Percentiles rank a stretch among this genome's conserved stretches.
These are phyloP conservation scores for Penicillium brevicompactum DNA, from an alignment of 2,329 filamentous ascomycete genomes.

Conservation along the genomic window DNA sequence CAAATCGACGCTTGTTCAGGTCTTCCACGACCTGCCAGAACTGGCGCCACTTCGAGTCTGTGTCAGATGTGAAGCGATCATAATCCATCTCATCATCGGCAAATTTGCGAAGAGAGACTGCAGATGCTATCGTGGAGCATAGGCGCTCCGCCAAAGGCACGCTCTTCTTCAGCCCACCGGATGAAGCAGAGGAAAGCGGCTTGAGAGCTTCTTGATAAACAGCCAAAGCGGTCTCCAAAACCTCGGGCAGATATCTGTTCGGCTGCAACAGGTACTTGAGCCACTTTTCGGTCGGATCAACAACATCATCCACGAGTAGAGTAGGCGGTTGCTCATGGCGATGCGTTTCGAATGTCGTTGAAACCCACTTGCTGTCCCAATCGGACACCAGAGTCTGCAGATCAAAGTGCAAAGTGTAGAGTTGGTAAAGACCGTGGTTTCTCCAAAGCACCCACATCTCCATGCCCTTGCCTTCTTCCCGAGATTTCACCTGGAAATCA, in stretches of 20 bases:
- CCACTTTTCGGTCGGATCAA: conserved; percentile 82
- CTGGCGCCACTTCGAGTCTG: conserved; percentile 82
- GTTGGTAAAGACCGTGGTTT: conserved; percentile 76
- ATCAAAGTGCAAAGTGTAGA: conserved; percentile 73
- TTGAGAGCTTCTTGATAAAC: conserved; percentile 73
- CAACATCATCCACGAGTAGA: conserved; percentile 64
- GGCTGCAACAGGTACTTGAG: conserved; percentile 79
- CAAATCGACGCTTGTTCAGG: conserved; percentile 80
- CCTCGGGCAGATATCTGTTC: conserved; percentile 75
- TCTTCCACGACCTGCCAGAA: conserved; percentile 86
- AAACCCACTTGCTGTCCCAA: conserved; percentile 72
- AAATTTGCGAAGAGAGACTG: conserved; percentile 65
- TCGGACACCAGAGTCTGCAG: conserved; percentile 63
- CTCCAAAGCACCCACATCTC: conserved; percentile 80
- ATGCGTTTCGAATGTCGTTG: conserved; percentile 64
- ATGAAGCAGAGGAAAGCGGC: conserved; percentile 34
- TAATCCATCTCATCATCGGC: conserved; percentile 71
- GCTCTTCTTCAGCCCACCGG: conserved; percentile 49
- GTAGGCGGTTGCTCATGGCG: conserved; percentile 56
- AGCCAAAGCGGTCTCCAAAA: conserved; percentile 78
- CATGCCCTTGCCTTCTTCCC: conserved; percentile 56
- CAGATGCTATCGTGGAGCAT: conserved; percentile 69
- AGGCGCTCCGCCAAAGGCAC: conserved; percentile 74
- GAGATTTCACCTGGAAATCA: conserved; percentile 68
- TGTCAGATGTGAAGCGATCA: conserved; percentile 70